phyloP scores from a whole-genome alignment of 352 stramenopile genomes.

The Elongisporangium prolatum region DNA sequence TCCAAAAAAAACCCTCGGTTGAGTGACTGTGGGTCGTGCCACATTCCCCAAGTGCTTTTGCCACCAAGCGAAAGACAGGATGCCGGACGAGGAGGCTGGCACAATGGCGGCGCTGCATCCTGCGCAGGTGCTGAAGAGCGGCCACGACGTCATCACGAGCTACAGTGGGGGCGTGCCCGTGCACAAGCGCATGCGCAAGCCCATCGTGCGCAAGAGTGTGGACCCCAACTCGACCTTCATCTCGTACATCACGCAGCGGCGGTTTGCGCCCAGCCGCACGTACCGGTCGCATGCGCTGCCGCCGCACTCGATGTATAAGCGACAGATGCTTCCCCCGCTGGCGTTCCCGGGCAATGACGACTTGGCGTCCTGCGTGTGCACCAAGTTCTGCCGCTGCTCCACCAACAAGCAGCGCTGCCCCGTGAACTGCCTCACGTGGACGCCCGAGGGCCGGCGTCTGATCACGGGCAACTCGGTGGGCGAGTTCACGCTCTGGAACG shows the following conservation, averaged over 20 bases:
- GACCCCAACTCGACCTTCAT: slow-evolving; percentile 86
- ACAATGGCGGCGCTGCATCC: slow-evolving; percentile 35
- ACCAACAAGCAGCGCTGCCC: slow-evolving; percentile 91
- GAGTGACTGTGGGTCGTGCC: slow-evolving; percentile 1
- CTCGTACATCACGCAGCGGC: slow-evolving; percentile 68
- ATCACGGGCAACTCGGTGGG: slow-evolving; percentile 97
- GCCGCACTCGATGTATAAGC: slow-evolving; percentile 84
- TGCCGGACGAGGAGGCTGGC: slow-evolving; percentile 25
- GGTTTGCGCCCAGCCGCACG: slow-evolving; percentile 51
- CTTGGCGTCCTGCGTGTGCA: slow-evolving; percentile 73
- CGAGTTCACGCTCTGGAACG: slow-evolving; percentile 98
- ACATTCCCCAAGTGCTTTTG: not conserved
- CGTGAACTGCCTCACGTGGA: slow-evolving; percentile 94
- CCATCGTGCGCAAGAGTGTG: slow-evolving; percentile 84
- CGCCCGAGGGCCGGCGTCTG: slow-evolving; percentile 90
- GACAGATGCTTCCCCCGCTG: slow-evolving; percentile 70
- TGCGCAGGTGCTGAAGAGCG: slow-evolving; percentile 73
- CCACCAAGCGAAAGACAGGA: slow-evolving; percentile 18
- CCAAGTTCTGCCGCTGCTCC: slow-evolving; percentile 85
- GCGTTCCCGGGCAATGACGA: slow-evolving; percentile 60
- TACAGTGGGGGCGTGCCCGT: slow-evolving; percentile 63
- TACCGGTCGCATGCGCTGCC: slow-evolving; percentile 50
- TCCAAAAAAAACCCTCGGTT: not conserved
- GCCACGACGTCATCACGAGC: slow-evolving; percentile 65
- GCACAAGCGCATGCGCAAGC: slow-evolving; percentile 84